Base-by-base conservation (phyloP, 2,329 filamentous ascomycete genomes). In the Aspergillus terreus region DNA sequence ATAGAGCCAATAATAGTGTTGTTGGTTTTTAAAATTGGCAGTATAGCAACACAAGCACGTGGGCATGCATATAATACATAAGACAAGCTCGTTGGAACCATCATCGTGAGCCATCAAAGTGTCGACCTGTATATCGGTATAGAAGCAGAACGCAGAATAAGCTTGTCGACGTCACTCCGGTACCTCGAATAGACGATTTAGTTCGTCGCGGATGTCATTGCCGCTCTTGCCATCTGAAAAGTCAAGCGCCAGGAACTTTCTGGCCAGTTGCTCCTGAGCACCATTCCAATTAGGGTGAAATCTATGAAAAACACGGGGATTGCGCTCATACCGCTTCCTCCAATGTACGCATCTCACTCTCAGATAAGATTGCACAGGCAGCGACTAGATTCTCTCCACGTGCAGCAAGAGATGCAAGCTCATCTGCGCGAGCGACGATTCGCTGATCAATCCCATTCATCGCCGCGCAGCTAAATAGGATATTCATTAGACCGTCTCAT, bases 401-500 rank as follows among this genome's bases (percentile, higher is more conserved):
- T 14, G 83, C 82, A 32, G 87, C 76, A 14, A 94, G 74, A 6
- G 82, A 69, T 19, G 87, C 82, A 33, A 99, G 78, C 6, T 85
- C 80, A 57, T 90, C 86, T 0, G 92, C 91, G 50, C 92, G 82
- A 14, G 86, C 75, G 6, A 96, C 80, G 9, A 97, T 82, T 4
- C 80, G 77, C 15, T 72, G 64, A 27, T 90, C 85, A 12, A 99
- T 84, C 1, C 92, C 92, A 62, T 95, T 96, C 69, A 95, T 82
- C 3, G 85, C 84, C 25, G 94, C 94, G 65, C 94, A 97, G 48
- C 78, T 82, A 53, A 44, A 25, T 23, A 6, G 33, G 7, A 41
- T n/a, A 41, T 49, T 14, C 32, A 14, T 50, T 36, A 25, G 45
- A 48, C 27, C n/a, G 35, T 15, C 12, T 38, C 15, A 38, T 15